Conservation (phyloP, 2,329 filamentous ascomycete genomes). For the Zymoseptoria passerinii region DNA sequence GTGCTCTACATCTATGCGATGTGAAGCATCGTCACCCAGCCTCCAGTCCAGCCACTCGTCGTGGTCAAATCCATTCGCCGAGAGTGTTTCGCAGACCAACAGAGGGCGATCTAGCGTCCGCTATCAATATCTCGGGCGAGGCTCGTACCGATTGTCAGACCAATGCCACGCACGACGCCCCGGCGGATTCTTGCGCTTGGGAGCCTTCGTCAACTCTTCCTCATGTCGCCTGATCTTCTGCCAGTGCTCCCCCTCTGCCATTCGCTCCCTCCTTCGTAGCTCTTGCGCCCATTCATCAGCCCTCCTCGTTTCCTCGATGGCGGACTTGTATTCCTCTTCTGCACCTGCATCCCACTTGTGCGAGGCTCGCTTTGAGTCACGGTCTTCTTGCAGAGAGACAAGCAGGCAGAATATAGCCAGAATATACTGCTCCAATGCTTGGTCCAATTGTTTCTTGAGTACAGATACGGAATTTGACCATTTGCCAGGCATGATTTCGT, state of each 20-base stretch:
- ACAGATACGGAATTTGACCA: background rate
- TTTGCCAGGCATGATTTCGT: background rate
- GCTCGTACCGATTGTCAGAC: background rate
- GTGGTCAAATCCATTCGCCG: background rate
- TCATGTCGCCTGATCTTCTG: background rate
- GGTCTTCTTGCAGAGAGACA: background rate
- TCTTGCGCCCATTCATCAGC: background rate
- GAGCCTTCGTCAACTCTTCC: background rate
- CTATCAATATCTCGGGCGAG: too few species aligned
- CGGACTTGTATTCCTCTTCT: background rate
- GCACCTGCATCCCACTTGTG: background rate
- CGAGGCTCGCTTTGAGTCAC: background rate
- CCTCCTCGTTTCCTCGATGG: background rate
- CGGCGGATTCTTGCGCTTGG: background rate
- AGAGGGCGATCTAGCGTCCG: too few species aligned
- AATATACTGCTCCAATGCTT: background rate
- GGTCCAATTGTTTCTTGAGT: background rate
- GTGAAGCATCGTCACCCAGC: background rate
- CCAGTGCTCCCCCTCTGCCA: background rate
- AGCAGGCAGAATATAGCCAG: background rate
- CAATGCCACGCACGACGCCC: background rate
- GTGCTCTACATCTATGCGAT: background rate
- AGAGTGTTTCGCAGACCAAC: background rate
- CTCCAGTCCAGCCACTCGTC: background rate
- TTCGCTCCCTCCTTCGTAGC: background rate